Conservation (phyloP, 257 asterid species). For the Fraxinus anomala region DNA sequence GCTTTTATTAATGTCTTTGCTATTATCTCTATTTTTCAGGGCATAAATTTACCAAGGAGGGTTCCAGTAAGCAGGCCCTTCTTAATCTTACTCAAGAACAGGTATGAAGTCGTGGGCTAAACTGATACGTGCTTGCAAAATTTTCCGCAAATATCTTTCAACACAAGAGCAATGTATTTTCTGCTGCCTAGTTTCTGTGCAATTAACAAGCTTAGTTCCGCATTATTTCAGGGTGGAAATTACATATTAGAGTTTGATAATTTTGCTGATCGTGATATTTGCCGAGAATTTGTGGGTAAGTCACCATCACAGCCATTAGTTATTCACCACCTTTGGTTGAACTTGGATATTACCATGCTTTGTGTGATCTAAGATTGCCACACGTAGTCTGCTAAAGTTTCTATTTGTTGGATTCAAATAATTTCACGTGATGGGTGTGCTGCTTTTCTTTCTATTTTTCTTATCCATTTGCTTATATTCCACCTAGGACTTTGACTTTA, state of each 20-base stretch:
- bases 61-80: slow-evolving; percentile 66
- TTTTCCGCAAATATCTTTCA: slow-evolving; percentile 5
- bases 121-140: slow-evolving; percentile 19
- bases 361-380: background rate
- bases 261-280: slow-evolving; percentile 84
- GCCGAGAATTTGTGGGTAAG: slow-evolving; percentile 92
- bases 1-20: slow-evolving; percentile 13
- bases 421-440: background rate
- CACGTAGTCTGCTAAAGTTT: background rate
- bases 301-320: slow-evolving; percentile 22
- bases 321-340: slow-evolving; percentile 16
- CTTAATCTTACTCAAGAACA: slow-evolving; percentile 73
- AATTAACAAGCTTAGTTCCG: slow-evolving; percentile 23
- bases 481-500: slow-evolving; percentile 7
- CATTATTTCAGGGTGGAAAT: slow-evolving; percentile 60
- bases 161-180: slow-evolving; percentile 5
- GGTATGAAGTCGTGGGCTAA: slow-evolving; percentile 40
- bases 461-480: background rate
- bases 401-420: slow-evolving; percentile 14
- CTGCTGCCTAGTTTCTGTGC: slow-evolving; percentile 16
- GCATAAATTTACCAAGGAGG: slow-evolving; percentile 77
- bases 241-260: slow-evolving; percentile 77
- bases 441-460: background rate
- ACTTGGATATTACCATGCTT: slow-evolving; percentile 18
- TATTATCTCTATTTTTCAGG: slow-evolving; percentile 40